Conservation (phyloP, 176 grass and related monocot genomes). For the Oryza glaberrima region DNA sequence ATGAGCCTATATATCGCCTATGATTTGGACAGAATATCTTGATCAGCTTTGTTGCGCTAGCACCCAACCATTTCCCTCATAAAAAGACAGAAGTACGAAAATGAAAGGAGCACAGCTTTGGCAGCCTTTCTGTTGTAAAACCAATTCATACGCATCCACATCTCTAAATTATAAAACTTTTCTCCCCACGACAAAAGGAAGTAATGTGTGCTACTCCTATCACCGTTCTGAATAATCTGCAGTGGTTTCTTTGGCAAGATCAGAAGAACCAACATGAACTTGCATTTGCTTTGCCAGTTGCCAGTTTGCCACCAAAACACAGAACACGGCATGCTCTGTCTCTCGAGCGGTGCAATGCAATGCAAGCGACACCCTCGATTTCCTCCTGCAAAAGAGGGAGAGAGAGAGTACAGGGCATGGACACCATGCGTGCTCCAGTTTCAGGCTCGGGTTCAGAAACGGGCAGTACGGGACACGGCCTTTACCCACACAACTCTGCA, state of each 20-base stretch:
- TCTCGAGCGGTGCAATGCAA: not conserved
- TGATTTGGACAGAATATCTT: conserved; percentile 45
- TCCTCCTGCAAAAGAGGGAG: not conserved
- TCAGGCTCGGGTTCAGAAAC: not conserved
- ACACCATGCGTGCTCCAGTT: not conserved
- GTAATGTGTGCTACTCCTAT: not conserved
- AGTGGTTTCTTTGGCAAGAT: not conserved
- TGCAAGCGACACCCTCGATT: not conserved
- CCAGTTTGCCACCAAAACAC: not conserved
- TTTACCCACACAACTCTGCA: not conserved
- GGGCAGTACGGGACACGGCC: not conserved
- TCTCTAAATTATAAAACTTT: not conserved
- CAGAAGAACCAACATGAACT: not conserved
- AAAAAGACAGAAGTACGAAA: conserved; percentile 22
- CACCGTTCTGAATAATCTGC: not conserved
- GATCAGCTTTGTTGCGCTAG: conserved; percentile 28
- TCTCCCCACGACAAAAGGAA: not conserved
- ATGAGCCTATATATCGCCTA: conserved; percentile 12
- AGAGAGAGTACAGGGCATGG: not conserved
- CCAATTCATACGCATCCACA: not conserved
- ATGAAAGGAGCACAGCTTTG: not conserved
- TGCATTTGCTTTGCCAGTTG: not conserved
- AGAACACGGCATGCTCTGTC: not conserved
- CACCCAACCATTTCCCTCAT: not conserved
- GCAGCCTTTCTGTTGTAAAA: conserved; percentile 3